Base-by-base conservation (phyloP, 345 rosid species). In the Eucalyptus cloeziana region DNA sequence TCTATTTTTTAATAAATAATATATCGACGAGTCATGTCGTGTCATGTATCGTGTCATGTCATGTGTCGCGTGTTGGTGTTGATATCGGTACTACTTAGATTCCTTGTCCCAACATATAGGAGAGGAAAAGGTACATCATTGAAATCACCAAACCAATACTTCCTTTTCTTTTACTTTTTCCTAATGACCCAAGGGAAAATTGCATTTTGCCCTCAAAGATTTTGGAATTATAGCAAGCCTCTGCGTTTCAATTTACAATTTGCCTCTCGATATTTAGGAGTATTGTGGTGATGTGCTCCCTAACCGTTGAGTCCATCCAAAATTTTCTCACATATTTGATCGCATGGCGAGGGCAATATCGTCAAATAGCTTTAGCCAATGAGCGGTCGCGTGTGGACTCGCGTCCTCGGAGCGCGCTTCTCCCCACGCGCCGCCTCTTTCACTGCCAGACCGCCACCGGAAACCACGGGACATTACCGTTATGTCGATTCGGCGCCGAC, bases 61-160 rank as follows among this genome's bases (percentile, higher is more conserved):
- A 21, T 52, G 25, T 3, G 4, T 52, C 4, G 58, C 58, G 3
- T 52, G 5, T 52, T 52, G 2, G 10, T 52, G 4, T 52, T 0
- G 0, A 0, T 52, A 19, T 52, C 0, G 4, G 2, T 52, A 0
- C 10, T 21, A 21, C 25, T 52, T 52, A 52, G 25, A 21, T 52
- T 52, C 10, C 3, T 5, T 52, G 22, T 62, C 5, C 5, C 15
- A 5, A 62, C 33, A 0, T 62, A 6, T 27, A 4, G 17, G 16
- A 62, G 31, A 62, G 13, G 31, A 11, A 62, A 62, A 62, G 8
- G 33, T 52, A 21, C 10, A 52, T 21, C 69, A 27, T 60, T 27
- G 8, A 60, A 60, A 56, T 60, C 69, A 60, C 16, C 31, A 60
- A 11, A 13, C 69, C 31, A 60, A 1, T 60, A 13, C 31, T 60